Base-by-base conservation (phyloP, 805 yeast genomes). In the Vanderwaltozyma polyspora region DNA sequence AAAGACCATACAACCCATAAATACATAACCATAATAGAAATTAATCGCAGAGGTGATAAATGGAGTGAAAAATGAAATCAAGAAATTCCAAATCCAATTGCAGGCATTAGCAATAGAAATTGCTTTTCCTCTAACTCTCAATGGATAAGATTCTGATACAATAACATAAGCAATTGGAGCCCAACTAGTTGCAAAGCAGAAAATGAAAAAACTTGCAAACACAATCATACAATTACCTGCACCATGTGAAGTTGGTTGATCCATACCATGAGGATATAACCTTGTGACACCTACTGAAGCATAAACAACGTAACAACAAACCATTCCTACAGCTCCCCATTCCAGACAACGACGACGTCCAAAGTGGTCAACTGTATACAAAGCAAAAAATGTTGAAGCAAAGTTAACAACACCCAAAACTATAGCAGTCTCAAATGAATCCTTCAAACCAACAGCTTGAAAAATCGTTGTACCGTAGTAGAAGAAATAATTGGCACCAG, bases 111-210 rank as follows among this genome's bases (percentile, higher is more conserved):
- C 74, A 64, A 78, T 63, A 35, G 74, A 67, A 62, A 63, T 62
- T 45, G 71, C 76, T 60, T 71, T 49, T 57, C 76, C 59, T 60
- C 77, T 74, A 53, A 79, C 70, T 66, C 85, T 72, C 50, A 78
- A 66, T 59, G 87, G 86, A 60, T 74, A 79, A 27, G 76, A 67
- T 60, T 79, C 86, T 25, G 85, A 73, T 26, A 75, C 69, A 46
- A 78, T 74, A 36, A 75, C 76, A 60, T 67, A 79, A 31, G 72
- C 75, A 50, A 73, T 70, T 51, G 84, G 82, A 44, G 84, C 86
- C 86, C 86, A 79, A 17, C 84, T 74, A 32, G 78, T 70, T 23
- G 86, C 86, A 50, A 79, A 79, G 66, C 69, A 76, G 70, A 77
- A 77, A 40, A 79, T 75, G 65, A 66, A 79, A 52, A 79, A 63